Conservation (phyloP, 1,139 yeast species). For the Candida freyschussii region DNA sequence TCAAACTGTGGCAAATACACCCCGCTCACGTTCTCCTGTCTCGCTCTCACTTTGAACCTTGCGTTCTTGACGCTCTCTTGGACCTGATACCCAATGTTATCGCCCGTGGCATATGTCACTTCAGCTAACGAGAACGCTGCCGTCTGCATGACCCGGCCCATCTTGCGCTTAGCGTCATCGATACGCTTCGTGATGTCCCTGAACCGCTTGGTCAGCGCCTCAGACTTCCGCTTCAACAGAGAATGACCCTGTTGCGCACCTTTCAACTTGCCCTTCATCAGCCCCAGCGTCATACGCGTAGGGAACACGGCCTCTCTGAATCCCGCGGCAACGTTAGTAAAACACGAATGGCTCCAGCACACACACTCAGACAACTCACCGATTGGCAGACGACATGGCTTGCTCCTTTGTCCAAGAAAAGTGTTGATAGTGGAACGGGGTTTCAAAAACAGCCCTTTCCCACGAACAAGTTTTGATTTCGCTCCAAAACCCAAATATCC, state of each 20-base stretch:
- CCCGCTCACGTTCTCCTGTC: constrained; percentile 95
- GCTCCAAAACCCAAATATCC: no score
- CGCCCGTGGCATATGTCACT: constrained; percentile 96
- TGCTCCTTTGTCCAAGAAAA: no score
- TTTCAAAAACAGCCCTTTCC: no score
- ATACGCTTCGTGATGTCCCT: constrained; percentile 92
- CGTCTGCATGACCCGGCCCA: constrained; percentile 98
- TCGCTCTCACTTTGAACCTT: constrained; percentile 83
- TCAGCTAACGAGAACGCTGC: constrained; percentile 97
- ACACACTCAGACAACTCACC: no score
- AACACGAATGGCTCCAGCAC: no score
- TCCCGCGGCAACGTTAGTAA: no score
- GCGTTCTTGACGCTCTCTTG: constrained; percentile 92
- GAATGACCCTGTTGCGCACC: constrained; percentile 98
- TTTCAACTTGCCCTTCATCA: constrained; percentile 92
- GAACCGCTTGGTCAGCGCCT: constrained; percentile 92
- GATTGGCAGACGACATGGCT: no score
- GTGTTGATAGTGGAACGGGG: no score
- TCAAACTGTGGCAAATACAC: constrained; percentile 92
- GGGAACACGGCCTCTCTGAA: constrained; percentile 90
- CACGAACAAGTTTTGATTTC: no score
- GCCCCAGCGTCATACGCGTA: constrained; percentile 92
- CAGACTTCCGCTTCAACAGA: constrained; percentile 88
- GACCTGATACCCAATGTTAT: constrained; percentile 89
- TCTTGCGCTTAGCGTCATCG: constrained; percentile 91